Percentiles rank a stretch among this genome's conserved stretches.
These are phyloP conservation scores for Thraustochytrium striatum DNA, from an alignment of 352 stramenopile genomes.

Conservation along the genomic window DNA sequence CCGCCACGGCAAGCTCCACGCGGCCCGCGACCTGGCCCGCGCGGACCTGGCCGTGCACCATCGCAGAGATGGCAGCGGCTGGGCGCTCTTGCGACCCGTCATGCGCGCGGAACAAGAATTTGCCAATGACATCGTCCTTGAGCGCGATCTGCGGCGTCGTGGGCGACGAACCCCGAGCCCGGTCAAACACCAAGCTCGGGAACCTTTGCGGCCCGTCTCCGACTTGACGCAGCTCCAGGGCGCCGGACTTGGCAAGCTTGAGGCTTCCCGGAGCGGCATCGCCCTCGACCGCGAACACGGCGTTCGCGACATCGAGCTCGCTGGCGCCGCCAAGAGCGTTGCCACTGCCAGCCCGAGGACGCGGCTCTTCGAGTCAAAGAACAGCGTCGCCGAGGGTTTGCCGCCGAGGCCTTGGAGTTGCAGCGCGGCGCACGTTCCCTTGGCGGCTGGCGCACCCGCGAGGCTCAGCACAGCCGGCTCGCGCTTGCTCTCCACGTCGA, in stretches of 20 bases:
- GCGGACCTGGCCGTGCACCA: background rate
- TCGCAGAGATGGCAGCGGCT: background rate
- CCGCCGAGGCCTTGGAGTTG: background rate
- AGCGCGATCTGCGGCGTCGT: conserved; percentile 2
- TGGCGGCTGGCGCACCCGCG: background rate
- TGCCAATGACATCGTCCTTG: conserved; percentile 11
- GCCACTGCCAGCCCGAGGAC: conserved; percentile 4
- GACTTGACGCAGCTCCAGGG: background rate
- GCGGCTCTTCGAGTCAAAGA: conserved; percentile 5
- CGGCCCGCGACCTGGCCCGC: background rate
- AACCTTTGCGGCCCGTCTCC: background rate
- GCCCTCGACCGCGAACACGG: background rate
- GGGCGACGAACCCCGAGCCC: background rate
- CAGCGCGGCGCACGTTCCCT: background rate
- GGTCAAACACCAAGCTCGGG: background rate
- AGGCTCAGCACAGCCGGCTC: background rate
- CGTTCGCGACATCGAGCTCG: background rate
- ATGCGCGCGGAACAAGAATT: background rate
- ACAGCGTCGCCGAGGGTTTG: conserved; percentile 1
- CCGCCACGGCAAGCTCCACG: background rate
- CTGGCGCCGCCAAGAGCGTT: background rate
- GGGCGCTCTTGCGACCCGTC: background rate
- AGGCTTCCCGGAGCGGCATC: background rate
- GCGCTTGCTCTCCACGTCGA: background rate
- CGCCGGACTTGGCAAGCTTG: background rate